phyloP scores from a whole-genome alignment of 2,329 filamentous ascomycete species.

The Trichoderma atroviride region DNA sequence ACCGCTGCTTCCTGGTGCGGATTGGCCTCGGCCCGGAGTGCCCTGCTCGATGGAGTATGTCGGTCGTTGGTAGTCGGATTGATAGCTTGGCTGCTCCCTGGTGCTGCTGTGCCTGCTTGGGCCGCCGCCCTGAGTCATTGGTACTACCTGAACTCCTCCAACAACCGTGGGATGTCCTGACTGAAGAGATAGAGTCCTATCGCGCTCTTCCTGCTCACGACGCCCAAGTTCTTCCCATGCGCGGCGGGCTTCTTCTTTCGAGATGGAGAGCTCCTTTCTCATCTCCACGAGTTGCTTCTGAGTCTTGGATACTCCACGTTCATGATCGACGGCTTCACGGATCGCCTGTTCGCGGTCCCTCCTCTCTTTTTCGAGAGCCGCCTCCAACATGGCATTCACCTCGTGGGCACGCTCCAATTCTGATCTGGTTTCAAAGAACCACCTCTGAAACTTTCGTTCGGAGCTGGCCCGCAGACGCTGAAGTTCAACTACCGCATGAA shows the following conservation, averaged over 20 bases:
- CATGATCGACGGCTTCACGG: slow-evolving; percentile 65
- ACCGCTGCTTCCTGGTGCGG: slow-evolving; percentile 35
- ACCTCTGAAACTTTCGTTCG: slow-evolving; percentile 95
- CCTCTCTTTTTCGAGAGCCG: slow-evolving; percentile 73
- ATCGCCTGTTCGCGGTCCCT: slow-evolving; percentile 69
- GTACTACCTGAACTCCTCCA: slow-evolving; percentile 91
- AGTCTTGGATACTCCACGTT: slow-evolving; percentile 71
- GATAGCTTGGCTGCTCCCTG: slow-evolving; percentile 41
- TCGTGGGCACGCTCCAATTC: slow-evolving; percentile 87
- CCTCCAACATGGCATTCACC: slow-evolving; percentile 77
- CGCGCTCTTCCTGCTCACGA: slow-evolving; percentile 89
- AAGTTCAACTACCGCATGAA: slow-evolving; percentile 95
- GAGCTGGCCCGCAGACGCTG: slow-evolving; percentile 92
- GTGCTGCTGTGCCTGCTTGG: slow-evolving; percentile 57
- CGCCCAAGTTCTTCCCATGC: slow-evolving; percentile 97
- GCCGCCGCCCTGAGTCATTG: slow-evolving; percentile 69
- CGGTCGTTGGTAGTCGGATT: slow-evolving; percentile 38
- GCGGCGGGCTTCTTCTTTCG: slow-evolving; percentile 90
- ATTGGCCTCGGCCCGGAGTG: slow-evolving; percentile 43
- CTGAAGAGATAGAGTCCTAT: slow-evolving; percentile 81
- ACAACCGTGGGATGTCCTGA: slow-evolving; percentile 87
- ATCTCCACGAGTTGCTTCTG: slow-evolving; percentile 85
- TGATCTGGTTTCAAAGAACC: slow-evolving; percentile 93
- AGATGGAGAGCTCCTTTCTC: slow-evolving; percentile 90
- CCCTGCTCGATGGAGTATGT: slow-evolving; percentile 43